Conservation (phyloP, 1,284 basidiomycete genomes). For the Pseudozyma flocculosa region DNA sequence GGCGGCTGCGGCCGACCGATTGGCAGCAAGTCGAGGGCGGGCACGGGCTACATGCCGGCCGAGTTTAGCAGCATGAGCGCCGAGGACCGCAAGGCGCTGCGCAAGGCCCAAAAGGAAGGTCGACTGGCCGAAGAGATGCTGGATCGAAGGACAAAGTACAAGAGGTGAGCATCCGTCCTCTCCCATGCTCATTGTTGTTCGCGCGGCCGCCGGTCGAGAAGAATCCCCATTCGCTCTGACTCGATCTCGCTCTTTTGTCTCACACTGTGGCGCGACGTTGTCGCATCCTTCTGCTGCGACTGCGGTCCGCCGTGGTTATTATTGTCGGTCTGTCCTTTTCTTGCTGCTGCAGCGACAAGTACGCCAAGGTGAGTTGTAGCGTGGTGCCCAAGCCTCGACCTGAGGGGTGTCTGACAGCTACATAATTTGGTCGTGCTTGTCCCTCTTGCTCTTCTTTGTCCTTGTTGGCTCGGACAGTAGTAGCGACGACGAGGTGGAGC, state of each 20-base stretch:
- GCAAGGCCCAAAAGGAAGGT: slow-evolving; percentile 46
- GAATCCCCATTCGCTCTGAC: no score
- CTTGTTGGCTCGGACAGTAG: no score
- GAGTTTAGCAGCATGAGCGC: slow-evolving; percentile 16
- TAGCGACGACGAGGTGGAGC: no score
- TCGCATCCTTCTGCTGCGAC: not conserved
- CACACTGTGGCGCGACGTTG: not conserved
- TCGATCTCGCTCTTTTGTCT: no score
- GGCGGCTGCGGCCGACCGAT: not conserved
- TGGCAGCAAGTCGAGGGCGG: slow-evolving; percentile 15
- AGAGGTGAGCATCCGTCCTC: slow-evolving; percentile 36
- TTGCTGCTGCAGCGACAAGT: not conserved
- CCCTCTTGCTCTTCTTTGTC: no score
- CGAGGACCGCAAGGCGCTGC: slow-evolving; percentile 32
- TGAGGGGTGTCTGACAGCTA: no score
- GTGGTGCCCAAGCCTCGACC: no score
- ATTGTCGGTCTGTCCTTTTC: no score
- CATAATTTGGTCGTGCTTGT: no score
- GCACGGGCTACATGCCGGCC: slow-evolving; percentile 20
- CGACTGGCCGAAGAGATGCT: slow-evolving; percentile 53
- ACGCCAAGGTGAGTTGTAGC: not conserved
- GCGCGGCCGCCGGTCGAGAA: no score
- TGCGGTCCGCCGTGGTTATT: no score
- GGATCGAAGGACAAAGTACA: slow-evolving; percentile 42
- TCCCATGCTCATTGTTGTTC: no score